A percentile compares a stretch with the other conserved stretches of the same genome.
Conservation (phyloP, 352 stramenopile species). For the Phytophthora sojae region DNA sequence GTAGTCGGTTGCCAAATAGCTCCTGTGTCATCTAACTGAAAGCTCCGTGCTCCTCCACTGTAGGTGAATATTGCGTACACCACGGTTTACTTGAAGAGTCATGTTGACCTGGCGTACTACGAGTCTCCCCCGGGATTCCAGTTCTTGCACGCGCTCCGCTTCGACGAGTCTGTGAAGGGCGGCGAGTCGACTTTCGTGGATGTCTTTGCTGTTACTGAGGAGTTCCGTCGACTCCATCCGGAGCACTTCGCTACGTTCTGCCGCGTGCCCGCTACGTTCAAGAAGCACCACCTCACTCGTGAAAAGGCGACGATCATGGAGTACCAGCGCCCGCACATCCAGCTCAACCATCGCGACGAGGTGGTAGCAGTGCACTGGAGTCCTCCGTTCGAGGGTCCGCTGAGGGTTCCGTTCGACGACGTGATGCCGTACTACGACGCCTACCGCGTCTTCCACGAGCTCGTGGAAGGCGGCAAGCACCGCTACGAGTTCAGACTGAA, state of each 20-base stretch:
- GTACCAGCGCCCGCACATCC: conserved; percentile 95
- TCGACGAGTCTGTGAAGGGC: conserved; percentile 85
- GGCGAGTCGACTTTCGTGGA: conserved; percentile 90
- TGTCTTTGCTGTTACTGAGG: conserved; percentile 77
- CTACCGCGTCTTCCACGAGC: conserved; percentile 81
- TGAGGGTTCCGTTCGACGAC: conserved; percentile 81
- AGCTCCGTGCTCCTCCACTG: background rate
- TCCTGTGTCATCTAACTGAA: background rate
- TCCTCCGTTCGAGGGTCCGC: conserved; percentile 94
- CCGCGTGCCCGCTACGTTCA: conserved; percentile 93
- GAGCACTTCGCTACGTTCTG: conserved; percentile 82
- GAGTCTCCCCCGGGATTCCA: conserved; percentile 96
- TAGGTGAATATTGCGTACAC: conserved; percentile 97
- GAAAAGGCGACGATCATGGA: conserved; percentile 92
- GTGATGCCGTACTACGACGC: conserved; percentile 83
- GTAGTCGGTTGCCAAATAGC: background rate
- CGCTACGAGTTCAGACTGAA: conserved; percentile 83
- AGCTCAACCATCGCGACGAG: conserved; percentile 83
- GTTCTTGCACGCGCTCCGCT: conserved; percentile 93
- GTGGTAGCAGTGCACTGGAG: conserved; percentile 94
- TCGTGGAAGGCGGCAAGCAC: conserved; percentile 79
- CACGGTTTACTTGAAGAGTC: conserved; percentile 87
- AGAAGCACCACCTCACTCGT: conserved; percentile 93
- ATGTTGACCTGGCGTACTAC: conserved; percentile 97
- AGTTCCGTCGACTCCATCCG: conserved; percentile 69